A percentile compares a stretch with the other conserved stretches of the same genome.
Evolutionary conservation across 2,329 filamentous ascomycete genomes (phyloP).

Genomic region (Fusarium abutilonis): DNA sequence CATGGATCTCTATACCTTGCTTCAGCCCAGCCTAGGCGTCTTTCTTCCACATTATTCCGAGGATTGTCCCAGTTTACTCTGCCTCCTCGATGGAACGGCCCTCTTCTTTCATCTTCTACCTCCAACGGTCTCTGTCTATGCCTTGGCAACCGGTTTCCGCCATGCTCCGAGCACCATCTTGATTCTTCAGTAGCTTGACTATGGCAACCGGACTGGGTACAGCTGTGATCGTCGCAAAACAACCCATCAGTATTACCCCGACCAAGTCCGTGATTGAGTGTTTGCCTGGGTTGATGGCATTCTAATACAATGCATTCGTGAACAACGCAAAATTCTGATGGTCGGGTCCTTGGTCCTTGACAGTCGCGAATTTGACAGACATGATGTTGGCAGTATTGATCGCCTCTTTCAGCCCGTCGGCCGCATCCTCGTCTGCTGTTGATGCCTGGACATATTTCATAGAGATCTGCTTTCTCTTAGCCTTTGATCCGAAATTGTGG

Average conservation of each 20-base stretch:
- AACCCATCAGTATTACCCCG: background rate
- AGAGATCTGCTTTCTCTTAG: constrained; percentile 19
- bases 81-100: background rate
- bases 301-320: constrained; percentile 33
- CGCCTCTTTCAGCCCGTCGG: constrained; percentile 13
- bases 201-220: constrained; percentile 32
- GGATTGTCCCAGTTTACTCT: background rate
- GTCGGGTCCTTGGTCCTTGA: constrained; percentile 13
- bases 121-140: constrained; percentile 4
- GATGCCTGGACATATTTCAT: constrained; percentile 16
- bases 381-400: constrained; percentile 35
- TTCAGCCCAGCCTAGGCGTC: constrained; percentile 31
- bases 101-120: constrained; percentile 1
- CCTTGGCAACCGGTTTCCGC: background rate
- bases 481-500: background rate
- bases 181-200: constrained; percentile 20
- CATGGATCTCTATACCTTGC: constrained; percentile 25
- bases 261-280: background rate
- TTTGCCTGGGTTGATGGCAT: constrained; percentile 26
- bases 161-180: constrained; percentile 31
- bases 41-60: background rate
- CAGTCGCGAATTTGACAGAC: constrained; percentile 42
- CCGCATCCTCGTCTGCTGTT: constrained; percentile 23
- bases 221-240: constrained; percentile 40
- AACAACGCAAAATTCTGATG: constrained; percentile 32